phyloP scores from a whole-genome alignment of 768 basidiomycete species.

The Termitomyces sp. region DNA sequence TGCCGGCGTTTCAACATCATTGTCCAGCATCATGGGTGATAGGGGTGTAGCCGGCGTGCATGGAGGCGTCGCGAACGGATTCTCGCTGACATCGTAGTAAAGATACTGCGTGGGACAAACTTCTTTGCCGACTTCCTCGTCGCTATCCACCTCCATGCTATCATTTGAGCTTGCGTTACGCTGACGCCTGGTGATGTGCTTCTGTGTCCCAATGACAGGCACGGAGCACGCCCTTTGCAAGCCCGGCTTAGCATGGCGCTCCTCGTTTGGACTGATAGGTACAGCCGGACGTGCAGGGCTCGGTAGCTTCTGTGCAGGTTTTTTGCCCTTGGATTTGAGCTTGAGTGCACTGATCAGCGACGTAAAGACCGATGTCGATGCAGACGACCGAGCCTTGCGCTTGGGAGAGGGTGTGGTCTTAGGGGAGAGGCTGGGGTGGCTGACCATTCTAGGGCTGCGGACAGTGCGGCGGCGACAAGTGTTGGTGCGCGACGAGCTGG shows the following conservation, averaged over 20 bases:
- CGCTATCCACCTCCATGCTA: neutral
- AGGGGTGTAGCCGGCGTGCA: conserved; percentile 4
- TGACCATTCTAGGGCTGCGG: neutral
- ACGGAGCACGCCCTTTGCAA: conserved; percentile 4
- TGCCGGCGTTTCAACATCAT: neutral
- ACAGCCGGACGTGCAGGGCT: neutral
- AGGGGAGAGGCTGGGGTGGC: conserved; percentile 1
- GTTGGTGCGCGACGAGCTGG: neutral
- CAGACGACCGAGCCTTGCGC: conserved; percentile 8
- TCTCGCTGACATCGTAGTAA: neutral
- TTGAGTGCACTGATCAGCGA: conserved; percentile 3
- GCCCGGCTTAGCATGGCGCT: neutral
- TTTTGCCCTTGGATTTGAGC: neutral
- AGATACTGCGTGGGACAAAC: neutral
- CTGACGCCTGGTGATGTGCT: neutral
- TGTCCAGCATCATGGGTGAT: neutral
- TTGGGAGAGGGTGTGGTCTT: conserved; percentile 2
- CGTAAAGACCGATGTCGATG: conserved; percentile 3
- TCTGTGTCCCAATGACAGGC: neutral
- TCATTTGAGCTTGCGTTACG: neutral
- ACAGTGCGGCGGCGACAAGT: neutral
- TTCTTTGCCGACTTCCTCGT: neutral
- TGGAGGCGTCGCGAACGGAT: conserved; percentile 13
- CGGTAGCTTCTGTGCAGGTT: neutral
- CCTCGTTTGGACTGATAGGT: neutral